Percentiles rank a stretch among this genome's conserved stretches.
These are phyloP conservation scores for Gossypium gossypioides DNA, from an alignment of 441 rosid species.

Conservation along the genomic window DNA sequence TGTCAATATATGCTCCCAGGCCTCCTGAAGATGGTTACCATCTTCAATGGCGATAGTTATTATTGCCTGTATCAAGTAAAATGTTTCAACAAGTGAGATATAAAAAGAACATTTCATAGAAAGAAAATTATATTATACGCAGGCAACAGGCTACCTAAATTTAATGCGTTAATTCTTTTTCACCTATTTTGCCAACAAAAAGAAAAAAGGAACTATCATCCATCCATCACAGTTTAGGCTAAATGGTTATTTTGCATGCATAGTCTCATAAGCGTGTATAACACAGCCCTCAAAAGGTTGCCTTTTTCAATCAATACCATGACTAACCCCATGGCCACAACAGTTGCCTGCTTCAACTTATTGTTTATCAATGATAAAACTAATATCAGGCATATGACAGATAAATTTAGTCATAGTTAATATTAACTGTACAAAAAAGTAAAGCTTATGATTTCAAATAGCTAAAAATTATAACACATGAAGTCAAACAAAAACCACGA, in stretches of 20 bases:
- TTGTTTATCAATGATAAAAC: slow-evolving; percentile 1
- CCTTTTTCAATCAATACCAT: background rate
- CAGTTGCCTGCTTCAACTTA: background rate
- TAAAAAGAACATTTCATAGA: slow-evolving; percentile 8
- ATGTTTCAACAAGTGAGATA: slow-evolving; percentile 13
- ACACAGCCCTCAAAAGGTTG: slow-evolving; percentile 51
- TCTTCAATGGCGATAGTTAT: slow-evolving; percentile 93
- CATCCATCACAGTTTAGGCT: slow-evolving; percentile 3
- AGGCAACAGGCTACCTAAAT: background rate
- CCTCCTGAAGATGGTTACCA: slow-evolving; percentile 89
- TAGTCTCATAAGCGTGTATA: background rate
- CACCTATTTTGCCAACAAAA: background rate
- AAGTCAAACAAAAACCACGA: slow-evolving; percentile 1
- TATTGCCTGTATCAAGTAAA: slow-evolving; percentile 55
- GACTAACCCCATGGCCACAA: background rate
- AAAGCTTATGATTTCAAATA: background rate
- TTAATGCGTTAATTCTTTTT: background rate
- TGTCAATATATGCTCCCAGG: slow-evolving; percentile 94
- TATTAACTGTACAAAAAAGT: background rate
- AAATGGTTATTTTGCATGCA: background rate
- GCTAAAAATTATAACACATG: background rate
- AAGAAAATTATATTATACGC: slow-evolving; percentile 6
- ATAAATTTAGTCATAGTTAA: background rate
- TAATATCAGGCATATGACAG: background rate
- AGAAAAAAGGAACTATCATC: background rate